phyloP scores from a whole-genome alignment of 2,329 filamentous ascomycete species.

The Akanthomyces uredinophilus region DNA sequence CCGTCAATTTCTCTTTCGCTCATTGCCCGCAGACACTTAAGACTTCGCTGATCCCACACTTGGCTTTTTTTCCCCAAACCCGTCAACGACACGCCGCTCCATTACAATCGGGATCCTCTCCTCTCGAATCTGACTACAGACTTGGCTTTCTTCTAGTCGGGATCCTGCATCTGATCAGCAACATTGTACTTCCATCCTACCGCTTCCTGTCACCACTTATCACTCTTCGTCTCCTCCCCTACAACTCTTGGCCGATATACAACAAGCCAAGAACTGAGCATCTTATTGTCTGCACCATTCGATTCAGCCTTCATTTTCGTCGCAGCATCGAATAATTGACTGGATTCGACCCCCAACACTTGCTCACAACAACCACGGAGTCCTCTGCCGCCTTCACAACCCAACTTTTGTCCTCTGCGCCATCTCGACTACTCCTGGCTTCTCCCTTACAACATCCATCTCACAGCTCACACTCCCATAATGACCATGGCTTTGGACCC shows the following conservation, averaged over 20 bases:
- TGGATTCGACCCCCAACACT: background rate
- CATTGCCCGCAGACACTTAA: constrained; percentile 44
- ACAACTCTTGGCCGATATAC: background rate
- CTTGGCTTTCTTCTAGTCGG: constrained; percentile 41
- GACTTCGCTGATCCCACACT: constrained; percentile 53
- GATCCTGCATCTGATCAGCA: constrained; percentile 51
- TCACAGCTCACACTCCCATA: constrained; percentile 31
- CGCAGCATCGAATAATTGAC: background rate
- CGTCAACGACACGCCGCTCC: constrained; percentile 11
- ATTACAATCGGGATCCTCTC: constrained; percentile 25
- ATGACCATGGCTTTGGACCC: constrained; percentile 97
- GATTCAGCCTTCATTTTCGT: background rate
- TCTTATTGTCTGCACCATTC: background rate
- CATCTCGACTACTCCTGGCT: constrained; percentile 16
- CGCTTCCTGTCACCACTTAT: constrained; percentile 7
- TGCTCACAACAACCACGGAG: background rate
- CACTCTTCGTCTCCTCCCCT: constrained; percentile 2
- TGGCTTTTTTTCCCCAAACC: constrained; percentile 15
- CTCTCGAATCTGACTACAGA: constrained; percentile 27
- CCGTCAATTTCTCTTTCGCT: constrained; percentile 25
- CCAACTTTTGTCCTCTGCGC: constrained; percentile 13
- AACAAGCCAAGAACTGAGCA: background rate
- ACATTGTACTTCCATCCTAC: constrained; percentile 18
- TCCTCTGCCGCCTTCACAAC: background rate
- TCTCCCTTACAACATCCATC: background rate